Evolutionary conservation across 352 stramenopile genomes (phyloP), one percentile per base, ranked within the genome.

Genomic region (Aphanomyces euteiches): DNA sequence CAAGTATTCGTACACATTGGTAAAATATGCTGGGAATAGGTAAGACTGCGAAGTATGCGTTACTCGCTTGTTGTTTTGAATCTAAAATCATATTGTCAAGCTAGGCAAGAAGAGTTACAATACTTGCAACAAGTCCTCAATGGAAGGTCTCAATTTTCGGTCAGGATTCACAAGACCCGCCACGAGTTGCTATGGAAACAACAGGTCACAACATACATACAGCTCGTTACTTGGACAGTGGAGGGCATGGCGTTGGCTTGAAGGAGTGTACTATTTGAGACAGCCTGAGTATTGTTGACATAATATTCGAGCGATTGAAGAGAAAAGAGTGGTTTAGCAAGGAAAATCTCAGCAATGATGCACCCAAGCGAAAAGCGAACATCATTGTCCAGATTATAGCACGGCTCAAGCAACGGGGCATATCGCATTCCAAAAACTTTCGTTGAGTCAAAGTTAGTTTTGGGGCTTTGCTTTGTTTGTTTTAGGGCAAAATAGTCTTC

Each of bases 301-400:
- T 89, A 92, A 0, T 81, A 64, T 13, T 74, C 48, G 37, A 90
- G 45, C 7, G 79, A 88, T 2, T 66, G 73, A 8, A 73, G 68
- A 7, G 84, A 89, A 64, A 94, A 94, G 5, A 94, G 69, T 1
- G 85, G 81, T 3, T 57, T 58, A 5, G 71, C 64, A 1, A 77
- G 83, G 60, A 90, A 94, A 15, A 93, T 73, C 69, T 95, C 87
- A 0, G 83, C 83, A 39, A 87, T 81, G 34, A 91, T 72, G 50
- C 85, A 91, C 0, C 84, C 87, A 28, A 95, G 67, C 1, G 81
- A 75, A 61, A 93, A 92, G 2, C n/a, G 41, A 13, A 81, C 72
- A 56, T 91, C 80, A 1, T 76, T 77, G 15, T 79, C 78, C 66
- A 74, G 73, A 28, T 73, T 73, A 6, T 70, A 70, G 36, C 10